Conservation (phyloP, 345 rosid species). For the Mercurialis annua region DNA sequence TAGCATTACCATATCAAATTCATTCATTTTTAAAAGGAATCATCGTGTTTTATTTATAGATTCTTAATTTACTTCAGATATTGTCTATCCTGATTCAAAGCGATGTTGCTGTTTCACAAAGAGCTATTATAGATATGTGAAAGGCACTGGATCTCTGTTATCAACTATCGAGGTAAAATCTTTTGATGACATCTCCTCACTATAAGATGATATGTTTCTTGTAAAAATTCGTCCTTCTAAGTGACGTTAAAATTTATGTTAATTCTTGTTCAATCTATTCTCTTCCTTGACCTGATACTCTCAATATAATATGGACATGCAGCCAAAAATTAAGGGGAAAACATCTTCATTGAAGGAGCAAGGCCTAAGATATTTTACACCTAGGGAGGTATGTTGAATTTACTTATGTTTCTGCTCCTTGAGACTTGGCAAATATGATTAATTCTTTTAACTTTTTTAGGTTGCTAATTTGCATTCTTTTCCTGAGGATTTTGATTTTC, state of each 20-base stretch:
- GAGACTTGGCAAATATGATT: background rate
- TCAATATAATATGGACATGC: slow-evolving; percentile 29
- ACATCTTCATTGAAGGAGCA: slow-evolving; percentile 59
- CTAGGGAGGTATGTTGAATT: slow-evolving; percentile 59
- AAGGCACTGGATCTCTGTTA: slow-evolving; percentile 93
- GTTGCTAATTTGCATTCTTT: slow-evolving; percentile 94
- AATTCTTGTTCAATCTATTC: background rate
- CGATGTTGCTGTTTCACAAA: slow-evolving; percentile 95
- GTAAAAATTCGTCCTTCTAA: background rate
- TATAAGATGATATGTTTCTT: too few relatives aligned
- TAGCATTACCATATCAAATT: slow-evolving; percentile 14
- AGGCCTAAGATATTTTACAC: slow-evolving; percentile 85
- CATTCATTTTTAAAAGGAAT: background rate
- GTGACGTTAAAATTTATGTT: background rate
- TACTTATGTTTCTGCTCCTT: background rate
- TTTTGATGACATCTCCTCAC: background rate
- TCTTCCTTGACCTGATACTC: slow-evolving; percentile 6
- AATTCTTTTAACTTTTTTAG: slow-evolving; percentile 29
- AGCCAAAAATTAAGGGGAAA: slow-evolving; percentile 64
- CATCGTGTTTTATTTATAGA: background rate
- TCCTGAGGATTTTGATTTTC: slow-evolving; percentile 76
- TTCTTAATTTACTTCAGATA: slow-evolving; percentile 42
- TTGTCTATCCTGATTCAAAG: slow-evolving; percentile 88
- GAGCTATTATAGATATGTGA: slow-evolving; percentile 87
- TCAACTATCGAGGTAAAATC: slow-evolving; percentile 67